Percentiles rank a stretch among this genome's conserved stretches.
These are phyloP conservation scores for Tuber magnatum DNA, from an alignment of 495 filamentous ascomycete genomes.

Conservation along the genomic window DNA sequence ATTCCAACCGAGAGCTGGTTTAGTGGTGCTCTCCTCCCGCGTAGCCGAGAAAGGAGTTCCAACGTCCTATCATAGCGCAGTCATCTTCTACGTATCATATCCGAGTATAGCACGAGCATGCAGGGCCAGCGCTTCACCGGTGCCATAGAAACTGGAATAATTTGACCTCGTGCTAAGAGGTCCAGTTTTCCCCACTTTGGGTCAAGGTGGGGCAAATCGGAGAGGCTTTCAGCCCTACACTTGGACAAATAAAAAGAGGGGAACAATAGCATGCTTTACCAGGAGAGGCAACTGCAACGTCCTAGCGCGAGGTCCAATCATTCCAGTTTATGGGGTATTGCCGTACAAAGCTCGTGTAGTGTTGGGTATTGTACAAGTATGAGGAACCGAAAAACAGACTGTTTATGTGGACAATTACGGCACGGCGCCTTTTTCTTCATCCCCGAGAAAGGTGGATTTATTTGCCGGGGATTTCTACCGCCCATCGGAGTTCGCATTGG, in stretches of 20 bases:
- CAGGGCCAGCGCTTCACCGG: too few relatives aligned
- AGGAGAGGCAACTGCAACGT: background rate
- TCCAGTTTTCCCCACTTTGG: background rate
- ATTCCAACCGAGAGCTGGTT: too few relatives aligned
- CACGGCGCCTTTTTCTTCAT: background rate
- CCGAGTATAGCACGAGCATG: too few relatives aligned
- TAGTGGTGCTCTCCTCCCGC: too few relatives aligned
- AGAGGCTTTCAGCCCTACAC: too few relatives aligned
- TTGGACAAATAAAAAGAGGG: too few relatives aligned
- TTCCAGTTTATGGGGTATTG: too few relatives aligned
- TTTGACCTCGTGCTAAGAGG: background rate
- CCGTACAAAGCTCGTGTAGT: background rate
- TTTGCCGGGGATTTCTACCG: background rate
- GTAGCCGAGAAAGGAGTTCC: too few relatives aligned
- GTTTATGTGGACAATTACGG: background rate
- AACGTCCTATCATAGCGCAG: background rate
- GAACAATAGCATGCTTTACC: too few relatives aligned
- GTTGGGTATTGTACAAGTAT: background rate
- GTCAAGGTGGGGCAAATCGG: background rate
- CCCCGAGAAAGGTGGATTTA: background rate
- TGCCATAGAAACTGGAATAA: background rate
- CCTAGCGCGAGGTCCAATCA: background rate
- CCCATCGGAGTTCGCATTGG: background rate
- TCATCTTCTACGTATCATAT: background rate
- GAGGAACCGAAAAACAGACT: background rate